Conservation (phyloP, 148 eudicot species). For the Polygonum aviculare region DNA sequence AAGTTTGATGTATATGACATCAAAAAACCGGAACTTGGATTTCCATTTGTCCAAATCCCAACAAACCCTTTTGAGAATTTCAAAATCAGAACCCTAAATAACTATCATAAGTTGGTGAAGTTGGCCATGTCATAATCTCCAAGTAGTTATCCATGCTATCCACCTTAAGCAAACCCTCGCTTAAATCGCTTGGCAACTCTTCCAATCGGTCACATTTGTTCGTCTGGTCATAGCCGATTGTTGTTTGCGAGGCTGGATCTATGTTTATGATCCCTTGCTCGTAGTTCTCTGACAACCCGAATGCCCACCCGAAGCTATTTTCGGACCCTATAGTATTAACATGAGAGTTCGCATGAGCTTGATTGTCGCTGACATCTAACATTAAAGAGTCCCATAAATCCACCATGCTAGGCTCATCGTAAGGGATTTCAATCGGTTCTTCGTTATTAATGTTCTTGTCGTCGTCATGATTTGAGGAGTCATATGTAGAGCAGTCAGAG, state of each 20-base stretch:
- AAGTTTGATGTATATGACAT: background rate
- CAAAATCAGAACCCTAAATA: background rate
- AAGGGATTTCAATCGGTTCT: background rate
- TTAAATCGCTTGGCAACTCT: background rate
- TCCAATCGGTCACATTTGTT: background rate
- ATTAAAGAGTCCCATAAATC: background rate
- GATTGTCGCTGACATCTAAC: background rate
- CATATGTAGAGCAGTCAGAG: background rate
- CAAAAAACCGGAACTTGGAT: background rate
- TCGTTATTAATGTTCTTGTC: background rate
- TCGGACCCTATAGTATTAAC: background rate
- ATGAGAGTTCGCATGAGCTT: background rate
- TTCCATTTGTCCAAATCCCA: background rate
- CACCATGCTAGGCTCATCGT: background rate
- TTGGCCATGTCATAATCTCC: constrained; percentile 6
- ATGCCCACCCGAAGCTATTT: background rate
- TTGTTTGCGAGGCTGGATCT: background rate
- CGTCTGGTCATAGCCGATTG: background rate
- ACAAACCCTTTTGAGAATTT: background rate
- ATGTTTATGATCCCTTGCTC: background rate
- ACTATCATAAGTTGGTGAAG: constrained; percentile 8
- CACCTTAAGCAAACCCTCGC: background rate
- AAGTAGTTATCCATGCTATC: constrained; percentile 6
- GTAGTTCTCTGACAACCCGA: background rate
- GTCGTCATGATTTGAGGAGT: background rate